Conservation (phyloP, 2,329 filamentous ascomycete genomes). For the Fusarium sp. region DNA sequence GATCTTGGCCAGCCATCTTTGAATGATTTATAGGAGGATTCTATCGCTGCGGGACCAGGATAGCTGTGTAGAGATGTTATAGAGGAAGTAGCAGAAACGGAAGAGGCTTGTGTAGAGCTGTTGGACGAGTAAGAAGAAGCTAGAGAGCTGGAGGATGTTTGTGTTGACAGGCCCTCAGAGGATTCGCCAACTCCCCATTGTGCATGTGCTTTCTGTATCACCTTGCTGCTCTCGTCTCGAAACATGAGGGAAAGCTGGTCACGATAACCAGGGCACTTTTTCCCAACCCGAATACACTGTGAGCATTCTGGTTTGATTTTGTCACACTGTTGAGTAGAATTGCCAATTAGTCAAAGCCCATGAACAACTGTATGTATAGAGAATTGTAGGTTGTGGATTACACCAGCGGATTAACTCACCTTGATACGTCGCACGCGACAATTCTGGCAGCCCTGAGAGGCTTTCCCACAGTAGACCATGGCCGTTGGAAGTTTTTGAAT, state of each 20-base stretch:
- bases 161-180: constrained; percentile 20
- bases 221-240: constrained; percentile 71
- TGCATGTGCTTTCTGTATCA: constrained; percentile 66
- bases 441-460: constrained; percentile 63
- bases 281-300: constrained; percentile 68
- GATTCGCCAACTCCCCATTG: constrained; percentile 54
- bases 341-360: constrained; percentile 13
- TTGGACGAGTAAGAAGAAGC: constrained; percentile 32
- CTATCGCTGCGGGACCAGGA: constrained; percentile 9
- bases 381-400: neutral
- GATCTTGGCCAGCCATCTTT: constrained; percentile 34
- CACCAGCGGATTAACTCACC: constrained; percentile 48
- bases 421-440: constrained; percentile 65
- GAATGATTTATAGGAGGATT: constrained; percentile 30
- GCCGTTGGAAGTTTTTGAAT: neutral
- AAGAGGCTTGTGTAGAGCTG: constrained; percentile 28
- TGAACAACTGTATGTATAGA: neutral
- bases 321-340: constrained; percentile 61
- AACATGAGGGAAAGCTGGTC: constrained; percentile 73
- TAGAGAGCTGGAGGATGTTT: constrained; percentile 40
- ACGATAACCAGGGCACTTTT: constrained; percentile 70
- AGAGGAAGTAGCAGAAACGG: constrained; percentile 14
- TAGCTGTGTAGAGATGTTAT: constrained; percentile 21
- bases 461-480: constrained; percentile 68
- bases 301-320: constrained; percentile 68